These are phyloP conservation scores for Suillus sp. DNA, from an alignment of 768 basidiomycete genomes.

Conservation along the genomic window DNA sequence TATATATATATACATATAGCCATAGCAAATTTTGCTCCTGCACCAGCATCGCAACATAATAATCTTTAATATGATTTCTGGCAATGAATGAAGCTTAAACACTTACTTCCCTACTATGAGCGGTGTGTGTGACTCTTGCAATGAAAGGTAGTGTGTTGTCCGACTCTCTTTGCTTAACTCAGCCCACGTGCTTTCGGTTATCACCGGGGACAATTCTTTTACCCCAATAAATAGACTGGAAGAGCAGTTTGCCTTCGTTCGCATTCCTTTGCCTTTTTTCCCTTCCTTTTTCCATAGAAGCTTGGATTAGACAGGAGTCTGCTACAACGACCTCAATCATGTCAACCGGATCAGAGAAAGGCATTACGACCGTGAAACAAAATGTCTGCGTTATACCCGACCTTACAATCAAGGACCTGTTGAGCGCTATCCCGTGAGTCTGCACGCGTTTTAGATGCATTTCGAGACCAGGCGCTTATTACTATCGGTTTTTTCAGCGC, in stretches of 20 bases:
- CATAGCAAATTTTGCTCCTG: not conserved
- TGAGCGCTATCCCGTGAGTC: constrained; percentile 80
- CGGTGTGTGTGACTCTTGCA: not conserved
- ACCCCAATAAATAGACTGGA: constrained; percentile 31
- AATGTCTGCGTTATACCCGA: constrained; percentile 72
- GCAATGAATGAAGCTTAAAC: not conserved
- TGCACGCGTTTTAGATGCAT: constrained; percentile 9
- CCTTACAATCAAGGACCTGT: constrained; percentile 84
- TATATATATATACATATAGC: not conserved
- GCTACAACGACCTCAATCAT: constrained; percentile 24
- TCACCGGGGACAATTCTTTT: constrained; percentile 22
- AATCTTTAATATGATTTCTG: not conserved
- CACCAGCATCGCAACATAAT: not conserved
- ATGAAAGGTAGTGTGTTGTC: not conserved
- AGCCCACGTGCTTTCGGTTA: constrained; percentile 30
- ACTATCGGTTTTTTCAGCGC: constrained; percentile 42
- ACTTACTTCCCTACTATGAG: not conserved
- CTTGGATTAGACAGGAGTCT: constrained; percentile 14
- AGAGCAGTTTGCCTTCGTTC: not conserved
- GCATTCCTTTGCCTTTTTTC: constrained; percentile 6
- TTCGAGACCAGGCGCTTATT: constrained; percentile 5
- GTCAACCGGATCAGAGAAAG: constrained; percentile 19
- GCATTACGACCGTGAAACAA: constrained; percentile 49
- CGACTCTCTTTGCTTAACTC: not conserved
- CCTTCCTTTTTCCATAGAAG: constrained; percentile 10